phyloP scores from a whole-genome alignment of 2,329 filamentous ascomycete species.

The Hansfordia pulvinata region DNA sequence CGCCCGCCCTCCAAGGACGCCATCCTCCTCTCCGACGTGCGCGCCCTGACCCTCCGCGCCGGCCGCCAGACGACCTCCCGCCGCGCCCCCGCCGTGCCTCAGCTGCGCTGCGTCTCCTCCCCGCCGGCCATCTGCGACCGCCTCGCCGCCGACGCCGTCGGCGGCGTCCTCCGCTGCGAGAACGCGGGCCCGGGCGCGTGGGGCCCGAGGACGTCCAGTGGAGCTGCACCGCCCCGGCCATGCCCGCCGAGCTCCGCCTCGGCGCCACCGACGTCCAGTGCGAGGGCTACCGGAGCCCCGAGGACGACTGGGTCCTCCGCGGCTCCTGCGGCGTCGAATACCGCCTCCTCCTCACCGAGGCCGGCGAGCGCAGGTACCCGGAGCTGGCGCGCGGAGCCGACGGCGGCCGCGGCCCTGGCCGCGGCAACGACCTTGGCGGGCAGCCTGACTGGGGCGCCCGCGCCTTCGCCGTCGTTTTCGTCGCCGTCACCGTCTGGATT shows the following conservation, averaged over 20 bases:
- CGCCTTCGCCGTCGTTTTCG: conserved; percentile 50
- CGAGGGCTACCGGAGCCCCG: conserved; percentile 66
- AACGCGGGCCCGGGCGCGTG: conserved; percentile 75
- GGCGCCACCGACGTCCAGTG: conserved; percentile 83
- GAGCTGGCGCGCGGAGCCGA: conserved; percentile 26
- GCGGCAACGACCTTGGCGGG: too few relatives aligned
- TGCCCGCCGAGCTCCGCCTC: conserved; percentile 52
- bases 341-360: conserved; percentile 60
- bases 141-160: conserved; percentile 59
- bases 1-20: conserved; percentile 39
- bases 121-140: conserved; percentile 50
- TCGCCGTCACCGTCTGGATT: conserved; percentile 47
- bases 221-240: conserved; percentile 61
- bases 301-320: conserved; percentile 78
- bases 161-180: conserved; percentile 79
- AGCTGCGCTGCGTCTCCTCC: conserved; percentile 64
- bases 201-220: conserved; percentile 77
- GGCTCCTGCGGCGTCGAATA: conserved; percentile 93
- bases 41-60: conserved; percentile 63
- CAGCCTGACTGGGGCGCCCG: conserved; percentile 20
- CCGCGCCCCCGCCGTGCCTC: conserved; percentile 61
- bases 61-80: conserved; percentile 57
- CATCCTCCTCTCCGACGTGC: conserved; percentile 48
- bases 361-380: conserved; percentile 61
- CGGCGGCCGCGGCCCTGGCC: conserved; percentile 7